Evolutionary conservation across 208 protist genomes (phyloP), one percentile per base, ranked within the genome.

Genomic region (Leishmania aethiopica): DNA sequence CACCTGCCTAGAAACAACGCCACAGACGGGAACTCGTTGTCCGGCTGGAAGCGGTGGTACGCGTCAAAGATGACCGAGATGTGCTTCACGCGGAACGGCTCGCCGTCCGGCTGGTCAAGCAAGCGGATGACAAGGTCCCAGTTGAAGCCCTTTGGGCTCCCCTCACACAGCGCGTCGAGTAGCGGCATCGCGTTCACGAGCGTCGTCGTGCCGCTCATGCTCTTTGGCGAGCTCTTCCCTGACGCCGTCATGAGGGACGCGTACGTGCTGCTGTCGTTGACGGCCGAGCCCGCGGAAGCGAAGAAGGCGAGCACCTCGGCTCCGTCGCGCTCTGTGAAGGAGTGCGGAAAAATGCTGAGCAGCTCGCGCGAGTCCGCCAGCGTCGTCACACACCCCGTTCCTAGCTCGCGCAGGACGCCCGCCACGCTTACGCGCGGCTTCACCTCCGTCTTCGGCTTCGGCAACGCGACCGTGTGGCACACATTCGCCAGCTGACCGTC

Each of bases 261-360:
- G 82, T 97, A 96, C 53, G 93, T 92, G 81, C 85, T 96, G 73
- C 86, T 86, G 83, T 97, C 93, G 67, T 91, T 91, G 15, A 86
- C 78, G 2, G 89, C 86, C 66, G 88, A 92, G 69, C 90, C 86
- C 59, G 90, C 92, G 1, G 94, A 95, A n/a, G 94, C 93, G 73
- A 98, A 95, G 84, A 96, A 94, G n/a, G 88, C 91, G 13, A 98
- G 84, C 75, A 95, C 91, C 73, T 96, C 93, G 5, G 95, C 95
- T 77, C 95, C 93, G 82, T 97, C 92, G n/a, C 78, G 75, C 83
- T 96, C 91, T 22, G 89, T 93, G 77, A 97, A 92, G 42, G 79
- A 64, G 80, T 90, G 86, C 35, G 93, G 92, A 64, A 97, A 96
- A 28, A 97, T 91, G 78, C 86, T 90, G 57, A 98, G 87, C 79